A percentile compares a stretch with the other conserved stretches of the same genome.
phyloP scores from a whole-genome alignment of 306 rosid species.

The Ormosia semicastrata region DNA sequence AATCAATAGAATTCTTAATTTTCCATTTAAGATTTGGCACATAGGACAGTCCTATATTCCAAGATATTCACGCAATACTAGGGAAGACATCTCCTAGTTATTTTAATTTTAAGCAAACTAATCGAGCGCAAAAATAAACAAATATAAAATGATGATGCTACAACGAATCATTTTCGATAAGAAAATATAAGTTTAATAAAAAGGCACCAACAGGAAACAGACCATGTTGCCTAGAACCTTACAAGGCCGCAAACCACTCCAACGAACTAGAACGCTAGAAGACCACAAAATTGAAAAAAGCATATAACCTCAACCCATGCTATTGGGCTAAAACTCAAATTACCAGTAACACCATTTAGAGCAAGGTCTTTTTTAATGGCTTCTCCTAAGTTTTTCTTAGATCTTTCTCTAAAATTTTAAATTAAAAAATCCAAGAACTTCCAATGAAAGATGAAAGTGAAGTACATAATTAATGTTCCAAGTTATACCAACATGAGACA shows the following conservation, averaged over 20 bases:
- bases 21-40: background rate
- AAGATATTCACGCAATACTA: background rate
- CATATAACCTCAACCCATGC: no score
- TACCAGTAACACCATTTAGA: no score
- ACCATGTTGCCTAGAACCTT: background rate
- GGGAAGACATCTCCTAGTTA: background rate
- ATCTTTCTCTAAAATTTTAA: no score
- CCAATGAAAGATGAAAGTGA: no score
- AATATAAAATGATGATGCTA: background rate
- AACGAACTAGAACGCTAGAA: background rate
- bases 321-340: no score
- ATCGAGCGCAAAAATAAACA: background rate
- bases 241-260: background rate
- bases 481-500: no score
- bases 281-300: background rate
- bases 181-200: background rate
- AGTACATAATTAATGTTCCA: no score
- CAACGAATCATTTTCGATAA: background rate
- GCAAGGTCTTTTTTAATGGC: no score
- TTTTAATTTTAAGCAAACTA: background rate
- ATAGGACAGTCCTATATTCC: background rate
- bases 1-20: background rate
- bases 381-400: no score
- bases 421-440: no score
- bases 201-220: background rate